phyloP scores from a whole-genome alignment of 169 alveolate species.

The Hepatocystis sp. region DNA sequence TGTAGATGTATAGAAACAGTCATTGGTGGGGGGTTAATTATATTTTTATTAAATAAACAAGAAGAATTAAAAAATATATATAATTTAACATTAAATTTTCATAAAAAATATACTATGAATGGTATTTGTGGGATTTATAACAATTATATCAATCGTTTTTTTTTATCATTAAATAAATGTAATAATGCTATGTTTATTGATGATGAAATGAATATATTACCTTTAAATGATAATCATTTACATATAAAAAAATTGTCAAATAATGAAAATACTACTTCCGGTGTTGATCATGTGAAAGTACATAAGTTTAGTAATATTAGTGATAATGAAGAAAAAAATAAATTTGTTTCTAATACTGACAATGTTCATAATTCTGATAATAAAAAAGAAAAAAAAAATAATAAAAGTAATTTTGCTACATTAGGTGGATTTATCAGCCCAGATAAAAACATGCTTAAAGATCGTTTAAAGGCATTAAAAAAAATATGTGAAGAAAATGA shows the following conservation, averaged over 20 bases:
- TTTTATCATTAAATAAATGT: constrained; percentile 88
- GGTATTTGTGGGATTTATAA: constrained; percentile 92
- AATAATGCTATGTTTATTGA: constrained; percentile 96
- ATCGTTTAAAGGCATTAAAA: constrained; percentile 10
- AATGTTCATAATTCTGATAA: not conserved
- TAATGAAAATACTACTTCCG: not conserved
- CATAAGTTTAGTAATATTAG: too few relatives aligned
- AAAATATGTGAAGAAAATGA: constrained; percentile 80
- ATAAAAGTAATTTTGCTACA: constrained; percentile 69
- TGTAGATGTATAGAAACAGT: constrained; percentile 99
- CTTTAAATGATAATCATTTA: constrained; percentile 87
- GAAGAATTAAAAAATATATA: constrained; percentile 87
- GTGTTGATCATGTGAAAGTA: too few relatives aligned
- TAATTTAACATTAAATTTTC: constrained; percentile 97
- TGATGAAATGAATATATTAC: constrained; percentile 99
- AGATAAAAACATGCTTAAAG: constrained; percentile 11
- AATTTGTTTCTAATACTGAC: too few relatives aligned
- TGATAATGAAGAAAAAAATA: not conserved
- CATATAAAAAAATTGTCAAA: constrained; percentile 19
- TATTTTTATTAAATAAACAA: constrained; percentile 92
- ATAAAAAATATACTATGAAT: constrained; percentile 93
- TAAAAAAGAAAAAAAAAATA: too few relatives aligned
- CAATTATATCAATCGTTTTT: constrained; percentile 96
- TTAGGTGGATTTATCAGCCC: constrained; percentile 47
- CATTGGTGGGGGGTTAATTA: constrained; percentile 98